A percentile compares a stretch with the other conserved stretches of the same genome.
Conservation (phyloP, 345 rosid genomes). For the Adansonia digitata region DNA sequence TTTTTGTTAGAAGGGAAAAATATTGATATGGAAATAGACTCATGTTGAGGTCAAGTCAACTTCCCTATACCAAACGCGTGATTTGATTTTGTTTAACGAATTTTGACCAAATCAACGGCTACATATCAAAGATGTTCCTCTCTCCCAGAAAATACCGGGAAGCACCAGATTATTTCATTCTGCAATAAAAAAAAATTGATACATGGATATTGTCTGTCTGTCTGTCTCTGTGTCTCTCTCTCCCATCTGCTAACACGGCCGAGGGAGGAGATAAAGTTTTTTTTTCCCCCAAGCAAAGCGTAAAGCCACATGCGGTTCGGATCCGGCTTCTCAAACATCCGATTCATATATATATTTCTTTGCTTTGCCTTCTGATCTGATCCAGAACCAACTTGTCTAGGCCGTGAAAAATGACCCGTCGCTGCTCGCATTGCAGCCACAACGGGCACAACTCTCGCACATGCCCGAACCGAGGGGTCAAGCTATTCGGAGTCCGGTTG, state of each 20-base stretch:
- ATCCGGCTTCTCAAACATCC: constrained; percentile 12
- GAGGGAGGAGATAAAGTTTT: not conserved
- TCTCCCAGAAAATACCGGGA: not conserved
- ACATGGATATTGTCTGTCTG: constrained; percentile 10
- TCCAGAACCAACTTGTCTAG: constrained; percentile 9
- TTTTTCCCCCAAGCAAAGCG: not conserved
- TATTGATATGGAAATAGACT: too few species aligned
- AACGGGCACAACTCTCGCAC: constrained; percentile 99
- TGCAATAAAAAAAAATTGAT: constrained; percentile 5
- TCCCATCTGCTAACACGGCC: constrained; percentile 5
- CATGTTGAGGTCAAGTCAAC: constrained; percentile 9
- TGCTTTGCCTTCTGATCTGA: not conserved
- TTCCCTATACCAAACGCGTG: not conserved
- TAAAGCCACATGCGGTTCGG: constrained; percentile 8
- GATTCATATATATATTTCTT: not conserved
- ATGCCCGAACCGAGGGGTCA: constrained; percentile 91
- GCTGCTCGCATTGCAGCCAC: constrained; percentile 98
- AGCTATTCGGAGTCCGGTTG: constrained; percentile 87
- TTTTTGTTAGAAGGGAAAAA: too few species aligned
- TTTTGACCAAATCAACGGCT: constrained; percentile 12
- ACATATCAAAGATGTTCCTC: too few species aligned
- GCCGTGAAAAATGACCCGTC: constrained; percentile 63
- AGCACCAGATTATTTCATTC: constrained; percentile 7
- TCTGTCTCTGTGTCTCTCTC: too few species aligned
- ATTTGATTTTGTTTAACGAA: not conserved